Base-by-base conservation (phyloP, 495 filamentous ascomycete species). In the Achaetomiella virescens region DNA sequence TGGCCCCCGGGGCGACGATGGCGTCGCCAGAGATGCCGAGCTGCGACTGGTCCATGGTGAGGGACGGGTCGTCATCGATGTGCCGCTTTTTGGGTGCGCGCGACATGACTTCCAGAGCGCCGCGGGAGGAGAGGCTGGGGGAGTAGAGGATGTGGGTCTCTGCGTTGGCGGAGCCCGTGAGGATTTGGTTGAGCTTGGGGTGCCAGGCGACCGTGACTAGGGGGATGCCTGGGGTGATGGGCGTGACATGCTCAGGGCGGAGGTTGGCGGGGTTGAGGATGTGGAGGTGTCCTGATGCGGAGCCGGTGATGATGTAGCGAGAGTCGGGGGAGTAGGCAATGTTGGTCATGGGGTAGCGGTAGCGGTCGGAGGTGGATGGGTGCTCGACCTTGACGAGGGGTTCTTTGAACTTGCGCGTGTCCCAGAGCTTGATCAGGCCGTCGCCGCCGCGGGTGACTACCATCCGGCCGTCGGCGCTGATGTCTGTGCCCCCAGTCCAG, bases 31-130 rank as follows among this genome's bases (percentile, higher is more conserved):
- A 88, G 55, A 97, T 73, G 24, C 88, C 90, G 25, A 83, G 31
- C 18, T 38, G 73, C 12, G 83, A 79, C 24, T 89, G 76, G 67
- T 96, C 91, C 48, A 86, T 95, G 10, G 90, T 95, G 40, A 92
- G 77, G 35, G 81, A 82, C 2, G 88, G 84, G 66, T 97, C 86
- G 68, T 98, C 93, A 70, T 98, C 93, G 45, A 98, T 82, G 65
- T 98, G 93, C 11, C 91, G 85, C 52, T 87, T 89, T 67, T 97
- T 97, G 8, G 95, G 91, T 0, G 92, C 93, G 62, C 89, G 88
- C 53, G 87, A 88, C 87, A 98, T 91, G 55, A 97, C 85, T 48
- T 87, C 80, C n/a, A 86, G 82, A 0, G 90, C 93, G 45, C 93
- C 93, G 64, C 82, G 84, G 7, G 70, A 78, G 4, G 93, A 98